These are phyloP conservation scores for Geotrichum bryndzae DNA, from an alignment of 1,139 yeast genomes.

Conservation along the genomic window DNA sequence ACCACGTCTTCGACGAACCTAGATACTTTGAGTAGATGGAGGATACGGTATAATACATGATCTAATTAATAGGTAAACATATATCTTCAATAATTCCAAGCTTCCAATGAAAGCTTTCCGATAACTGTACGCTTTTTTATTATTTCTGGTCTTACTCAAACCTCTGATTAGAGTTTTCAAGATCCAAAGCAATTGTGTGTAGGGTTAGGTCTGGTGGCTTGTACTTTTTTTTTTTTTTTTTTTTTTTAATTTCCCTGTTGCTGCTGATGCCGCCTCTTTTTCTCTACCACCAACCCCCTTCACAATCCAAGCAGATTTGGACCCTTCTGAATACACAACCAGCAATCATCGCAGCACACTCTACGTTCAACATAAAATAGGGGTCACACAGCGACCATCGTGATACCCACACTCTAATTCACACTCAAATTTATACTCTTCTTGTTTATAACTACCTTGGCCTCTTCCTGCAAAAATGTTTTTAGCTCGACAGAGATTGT, in stretches of 20 bases:
- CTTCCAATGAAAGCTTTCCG: neutral
- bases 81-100: neutral
- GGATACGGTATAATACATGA: neutral
- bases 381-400: neutral
- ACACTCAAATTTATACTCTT: neutral
- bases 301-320: neutral
- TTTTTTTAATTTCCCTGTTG: neutral
- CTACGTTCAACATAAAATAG: neutral
- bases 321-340: neutral
- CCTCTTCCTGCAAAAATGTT: neutral
- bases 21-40: slow-evolving; percentile 53
- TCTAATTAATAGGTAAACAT: neutral
- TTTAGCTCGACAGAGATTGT: slow-evolving; percentile 11
- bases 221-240: neutral
- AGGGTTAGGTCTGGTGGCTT: neutral
- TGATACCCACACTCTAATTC: neutral
- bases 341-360: neutral
- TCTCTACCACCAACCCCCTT: neutral
- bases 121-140: neutral
- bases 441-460: neutral
- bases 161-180: neutral
- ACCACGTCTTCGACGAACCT: slow-evolving; percentile 87
- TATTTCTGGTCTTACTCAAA: neutral
- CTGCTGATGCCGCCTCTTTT: neutral
- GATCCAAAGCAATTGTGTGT: neutral